Base-by-base conservation (phyloP, 768 basidiomycete species). In the Chlorophyllum brunneum region DNA sequence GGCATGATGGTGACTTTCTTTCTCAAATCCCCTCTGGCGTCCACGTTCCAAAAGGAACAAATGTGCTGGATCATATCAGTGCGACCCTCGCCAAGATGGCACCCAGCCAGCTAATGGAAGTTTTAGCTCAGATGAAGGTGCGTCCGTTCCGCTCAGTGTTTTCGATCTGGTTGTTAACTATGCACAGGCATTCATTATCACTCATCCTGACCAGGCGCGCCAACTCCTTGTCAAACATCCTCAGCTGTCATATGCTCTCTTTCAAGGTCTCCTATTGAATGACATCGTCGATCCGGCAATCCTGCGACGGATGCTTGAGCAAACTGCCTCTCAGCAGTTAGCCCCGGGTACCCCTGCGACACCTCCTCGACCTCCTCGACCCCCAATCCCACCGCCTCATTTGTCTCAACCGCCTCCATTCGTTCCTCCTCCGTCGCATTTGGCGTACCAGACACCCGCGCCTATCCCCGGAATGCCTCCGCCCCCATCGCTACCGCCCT, bases 111-210 rank as follows among this genome's bases (percentile, higher is more conserved):
- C 73, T 95, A 56, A 83, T 95, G 70, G 95, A 99, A 69, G 88
- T 98, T 7, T 73, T 99, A 59, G 88, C 88, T n/a, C 92, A 97
- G 67, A 95, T 95, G 88, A 98, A 98, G 86, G 97, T 95, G 65
- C 63, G 78, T 69, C 46, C 55, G 15, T 50, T 43, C 59, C n/a
- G 59, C 34, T 54, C 49, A 48, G 39, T 33, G 9, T 65, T 60
- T 41, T 56, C 36, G 24, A 27, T 52, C 16, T 33, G 30, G 44
- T 51, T 48, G 33, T 47, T 39, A 45, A n/a, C 27, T 51, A 29
- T 6, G 8, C 30, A 31, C 63, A 99, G 97, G 89, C 89, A 2
- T 93, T 95, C 63, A 87, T 98, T 27, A 86, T 91, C 39, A 91
- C 85, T 0, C 86, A 92, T 54, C 93, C 95, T 7, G 93, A 95